phyloP scores from a whole-genome alignment of 495 filamentous ascomycete genomes.

The Aspergillus ellipticus region DNA sequence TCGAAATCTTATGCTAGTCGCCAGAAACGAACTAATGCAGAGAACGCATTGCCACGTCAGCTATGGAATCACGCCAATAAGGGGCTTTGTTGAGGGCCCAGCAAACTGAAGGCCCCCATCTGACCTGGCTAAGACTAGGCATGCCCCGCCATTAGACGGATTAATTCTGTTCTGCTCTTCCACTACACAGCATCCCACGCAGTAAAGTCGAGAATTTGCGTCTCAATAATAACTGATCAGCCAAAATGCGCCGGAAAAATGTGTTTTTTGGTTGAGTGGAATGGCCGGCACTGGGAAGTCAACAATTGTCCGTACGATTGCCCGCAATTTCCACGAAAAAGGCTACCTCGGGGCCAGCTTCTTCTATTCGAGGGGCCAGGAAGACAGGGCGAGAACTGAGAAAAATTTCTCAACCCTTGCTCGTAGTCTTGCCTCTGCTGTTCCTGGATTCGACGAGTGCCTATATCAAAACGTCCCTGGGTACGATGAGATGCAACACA shows the following conservation, averaged over 20 bases:
- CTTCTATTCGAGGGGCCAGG: background rate
- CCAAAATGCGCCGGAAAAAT: background rate
- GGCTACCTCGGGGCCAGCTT: background rate
- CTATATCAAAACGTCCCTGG: background rate
- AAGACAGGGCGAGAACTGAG: background rate
- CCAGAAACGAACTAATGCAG: too few species aligned
- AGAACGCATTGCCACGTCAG: too few species aligned
- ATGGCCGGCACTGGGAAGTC: conserved; percentile 4
- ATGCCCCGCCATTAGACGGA: background rate
- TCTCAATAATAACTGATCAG: background rate
- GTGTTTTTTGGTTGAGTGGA: conserved; percentile 2
- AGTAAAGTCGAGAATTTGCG: background rate
- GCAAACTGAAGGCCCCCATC: background rate
- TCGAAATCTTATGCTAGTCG: too few species aligned
- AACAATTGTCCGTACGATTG: background rate
- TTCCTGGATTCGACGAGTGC: background rate
- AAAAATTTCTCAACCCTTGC: background rate
- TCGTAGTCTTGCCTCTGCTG: background rate
- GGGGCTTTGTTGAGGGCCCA: too few species aligned
- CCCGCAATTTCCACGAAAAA: background rate
- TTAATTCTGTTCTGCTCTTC: background rate
- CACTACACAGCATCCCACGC: too few species aligned
- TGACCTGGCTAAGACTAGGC: background rate
- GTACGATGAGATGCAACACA: background rate
- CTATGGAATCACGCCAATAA: too few species aligned